Base-by-base conservation (phyloP, 495 filamentous ascomycete genomes). In the Aspergillus leporis region DNA sequence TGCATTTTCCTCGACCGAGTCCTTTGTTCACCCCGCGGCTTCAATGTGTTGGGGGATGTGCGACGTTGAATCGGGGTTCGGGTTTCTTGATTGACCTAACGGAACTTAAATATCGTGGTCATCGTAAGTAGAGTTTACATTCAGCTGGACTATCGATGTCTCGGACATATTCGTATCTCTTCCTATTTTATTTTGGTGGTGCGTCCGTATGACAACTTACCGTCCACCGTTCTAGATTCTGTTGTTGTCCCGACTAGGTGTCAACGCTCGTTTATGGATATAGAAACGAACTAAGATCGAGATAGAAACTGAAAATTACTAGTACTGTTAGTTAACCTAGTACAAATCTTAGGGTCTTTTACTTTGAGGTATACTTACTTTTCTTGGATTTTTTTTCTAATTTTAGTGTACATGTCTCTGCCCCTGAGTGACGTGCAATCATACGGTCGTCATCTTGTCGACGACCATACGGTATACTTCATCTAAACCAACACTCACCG, bases 251-350 rank as follows among this genome's bases (percentile, higher is more conserved):
- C 34, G 34, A 36, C 13, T 14, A 36, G 13, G 9, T 36, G 34
- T 36, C 34, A 36, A 36, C 34, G 6, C 25, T 28, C 25, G 6
- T 28, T 6, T 28, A 28, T 28, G 25, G 10, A 40, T 40, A 40
- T 12, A 3, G 12, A 40, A 40, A 2, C 3, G 3, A 40, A 13
- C 16, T 12, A 3, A 40, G 5, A 22, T 1, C 21, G 1, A 5
- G 10, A 7, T 47, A n/a, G 5, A 47, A 22, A 47, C 7, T 47
- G 43, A 47, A 47, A 47, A 47, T 23, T 47, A 47, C 43, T 47
- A 22, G 43, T 47, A 47, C 43, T 47, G 43, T 21, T 23, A 3
- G 23, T 9, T n/a, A 14, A 23, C 19, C 19, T 47, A 10, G 43
- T 22, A 14, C n/a, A n/a, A n/a, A n/a, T 45, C 6, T 19, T 7